A percentile compares a stretch with the other conserved stretches of the same genome.
Evolutionary conservation across 805 yeast genomes (phyloP).

Genomic region (Wickerhamomyces tratensis): DNA sequence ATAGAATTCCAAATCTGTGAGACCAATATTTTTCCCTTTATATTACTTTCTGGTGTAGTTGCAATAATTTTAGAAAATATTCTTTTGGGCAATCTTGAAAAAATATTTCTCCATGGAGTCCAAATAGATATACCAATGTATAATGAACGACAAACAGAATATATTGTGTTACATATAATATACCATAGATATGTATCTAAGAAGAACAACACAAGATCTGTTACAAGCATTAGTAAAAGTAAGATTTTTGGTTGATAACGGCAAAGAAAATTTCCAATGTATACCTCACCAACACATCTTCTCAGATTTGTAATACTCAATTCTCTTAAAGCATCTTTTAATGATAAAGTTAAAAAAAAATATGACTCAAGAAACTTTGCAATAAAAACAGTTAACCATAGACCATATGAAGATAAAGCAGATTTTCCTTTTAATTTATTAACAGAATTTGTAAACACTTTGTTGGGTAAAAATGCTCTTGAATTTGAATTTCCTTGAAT

Average conservation of each 20-base stretch:
- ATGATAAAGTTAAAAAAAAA: slow-evolving; percentile 77
- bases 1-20: slow-evolving; percentile 72
- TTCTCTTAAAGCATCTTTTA: slow-evolving; percentile 92
- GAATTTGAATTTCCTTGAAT: background rate
- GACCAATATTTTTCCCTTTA: slow-evolving; percentile 38
- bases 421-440: slow-evolving; percentile 43
- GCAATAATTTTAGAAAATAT: slow-evolving; percentile 96
- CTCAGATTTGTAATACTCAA: slow-evolving; percentile 75
- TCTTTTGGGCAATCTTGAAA: slow-evolving; percentile 97
- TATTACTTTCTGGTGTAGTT: slow-evolving; percentile 43
- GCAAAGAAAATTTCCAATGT: slow-evolving; percentile 76
- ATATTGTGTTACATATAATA: slow-evolving; percentile 87
- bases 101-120: slow-evolving; percentile 99
- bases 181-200: slow-evolving; percentile 99
- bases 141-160: slow-evolving; percentile 96
- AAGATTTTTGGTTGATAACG: slow-evolving; percentile 81
- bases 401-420: slow-evolving; percentile 50
- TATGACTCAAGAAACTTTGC: slow-evolving; percentile 88
- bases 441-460: slow-evolving; percentile 51
- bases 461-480: slow-evolving; percentile 41
- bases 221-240: slow-evolving; percentile 84
- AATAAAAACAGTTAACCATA: slow-evolving; percentile 59
- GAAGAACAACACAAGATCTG: slow-evolving; percentile 92
- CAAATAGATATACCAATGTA: slow-evolving; percentile 97
- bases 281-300: slow-evolving; percentile 89